phyloP scores from a whole-genome alignment of 2,329 filamentous ascomycete genomes.

The Ophiostoma perfectum region DNA sequence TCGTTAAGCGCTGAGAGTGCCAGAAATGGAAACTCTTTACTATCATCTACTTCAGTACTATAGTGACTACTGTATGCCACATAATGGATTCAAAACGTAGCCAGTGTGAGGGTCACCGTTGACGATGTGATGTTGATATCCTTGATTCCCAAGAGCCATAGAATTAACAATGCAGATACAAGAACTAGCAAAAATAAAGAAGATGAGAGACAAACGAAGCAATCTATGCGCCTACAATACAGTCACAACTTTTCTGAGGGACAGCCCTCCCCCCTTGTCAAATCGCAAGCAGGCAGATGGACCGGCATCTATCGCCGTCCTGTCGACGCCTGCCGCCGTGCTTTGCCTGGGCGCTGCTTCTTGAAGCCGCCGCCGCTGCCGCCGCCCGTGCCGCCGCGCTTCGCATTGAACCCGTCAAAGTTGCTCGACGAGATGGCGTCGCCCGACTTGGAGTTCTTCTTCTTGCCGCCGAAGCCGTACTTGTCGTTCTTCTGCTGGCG shows the following conservation, averaged over 20 bases:
- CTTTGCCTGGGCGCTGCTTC: slow-evolving; percentile 40
- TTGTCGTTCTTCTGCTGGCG: slow-evolving; percentile 91
- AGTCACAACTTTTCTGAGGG: neutral
- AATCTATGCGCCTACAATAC: neutral
- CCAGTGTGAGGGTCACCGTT: too few species aligned
- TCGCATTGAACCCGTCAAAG: slow-evolving; percentile 70
- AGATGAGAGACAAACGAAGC: neutral
- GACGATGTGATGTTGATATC: too few species aligned
- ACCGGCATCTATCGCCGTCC: slow-evolving; percentile 30
- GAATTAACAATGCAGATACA: neutral
- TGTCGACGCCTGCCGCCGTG: slow-evolving; percentile 43
- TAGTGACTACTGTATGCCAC: too few species aligned
- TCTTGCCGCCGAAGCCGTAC: slow-evolving; percentile 95
- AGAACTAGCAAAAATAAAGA: neutral
- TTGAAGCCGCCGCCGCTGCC: slow-evolving; percentile 33
- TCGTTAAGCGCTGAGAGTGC: too few species aligned
- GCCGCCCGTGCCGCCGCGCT: slow-evolving; percentile 85
- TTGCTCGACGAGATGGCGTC: slow-evolving; percentile 80
- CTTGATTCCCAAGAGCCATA: too few species aligned
- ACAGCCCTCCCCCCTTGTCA: too few species aligned
- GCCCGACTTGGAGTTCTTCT: slow-evolving; percentile 82
- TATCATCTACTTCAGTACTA: too few species aligned
- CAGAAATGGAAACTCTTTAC: too few species aligned
- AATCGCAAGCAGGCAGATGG: neutral
- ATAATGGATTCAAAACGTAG: too few species aligned